Percentiles rank a stretch among this genome's conserved stretches.
Evolutionary conservation across 148 eudicot species (phyloP).

Genomic region (Rheum nobile): DNA sequence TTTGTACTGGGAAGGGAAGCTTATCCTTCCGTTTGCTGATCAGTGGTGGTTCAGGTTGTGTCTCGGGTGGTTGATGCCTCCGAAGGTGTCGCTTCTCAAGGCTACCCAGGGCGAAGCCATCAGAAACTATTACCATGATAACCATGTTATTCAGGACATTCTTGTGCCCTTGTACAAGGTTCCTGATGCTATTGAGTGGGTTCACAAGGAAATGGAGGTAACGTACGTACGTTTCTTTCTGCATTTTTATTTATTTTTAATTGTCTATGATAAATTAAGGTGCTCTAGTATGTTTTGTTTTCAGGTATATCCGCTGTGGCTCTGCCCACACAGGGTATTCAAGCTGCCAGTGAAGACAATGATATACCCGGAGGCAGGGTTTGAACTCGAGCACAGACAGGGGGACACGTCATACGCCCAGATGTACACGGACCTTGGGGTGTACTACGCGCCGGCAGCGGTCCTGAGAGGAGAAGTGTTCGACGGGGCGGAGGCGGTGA

Average conservation of each 20-base stretch:
- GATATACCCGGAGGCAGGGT: not conserved
- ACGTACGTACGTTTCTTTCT: too few species aligned
- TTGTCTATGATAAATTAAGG: too few species aligned
- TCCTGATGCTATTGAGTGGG: slow-evolving; percentile 2
- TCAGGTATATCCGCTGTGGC: slow-evolving; percentile 3
- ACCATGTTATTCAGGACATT: slow-evolving; percentile 5
- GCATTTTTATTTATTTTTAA: too few species aligned
- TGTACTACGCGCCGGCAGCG: slow-evolving; percentile 1
- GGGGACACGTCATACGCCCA: not conserved
- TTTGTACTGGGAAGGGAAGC: slow-evolving; percentile 9
- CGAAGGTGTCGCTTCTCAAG: slow-evolving; percentile 7
- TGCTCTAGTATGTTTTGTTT: too few species aligned
- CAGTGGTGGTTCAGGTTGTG: not conserved
- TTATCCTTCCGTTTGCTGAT: not conserved
- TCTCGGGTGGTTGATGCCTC: slow-evolving; percentile 4
- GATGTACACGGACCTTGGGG: slow-evolving; percentile 5
- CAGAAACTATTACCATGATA: slow-evolving; percentile 10
- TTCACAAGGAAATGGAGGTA: not conserved
- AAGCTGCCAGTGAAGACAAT: slow-evolving; percentile 5
- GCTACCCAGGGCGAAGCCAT: slow-evolving; percentile 1
- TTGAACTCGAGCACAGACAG: not conserved
- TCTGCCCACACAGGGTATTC: slow-evolving; percentile 6
- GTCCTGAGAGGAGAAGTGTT: slow-evolving; percentile 1
- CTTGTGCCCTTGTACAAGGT: slow-evolving; percentile 7
- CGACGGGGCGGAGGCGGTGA: not conserved